Evolutionary conservation across 179 eudicot species (phyloP).

Genomic region (Amaranthus tricolor): DNA sequence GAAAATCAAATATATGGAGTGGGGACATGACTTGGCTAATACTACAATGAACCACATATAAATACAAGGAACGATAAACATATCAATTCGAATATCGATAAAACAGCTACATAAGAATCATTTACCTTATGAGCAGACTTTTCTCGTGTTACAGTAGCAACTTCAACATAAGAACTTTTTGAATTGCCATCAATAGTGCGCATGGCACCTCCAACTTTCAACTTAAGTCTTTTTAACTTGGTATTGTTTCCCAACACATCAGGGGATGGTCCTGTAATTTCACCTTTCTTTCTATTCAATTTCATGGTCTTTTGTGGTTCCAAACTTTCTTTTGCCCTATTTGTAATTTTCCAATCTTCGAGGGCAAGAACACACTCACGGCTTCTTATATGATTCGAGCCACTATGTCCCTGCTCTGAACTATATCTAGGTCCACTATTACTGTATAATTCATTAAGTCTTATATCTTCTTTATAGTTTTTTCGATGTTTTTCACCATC

Average conservation of each 20-base stretch:
- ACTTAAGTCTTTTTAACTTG: constrained; percentile 67
- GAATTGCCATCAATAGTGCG: constrained; percentile 66
- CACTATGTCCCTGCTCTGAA: constrained; percentile 20
- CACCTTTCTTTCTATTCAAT: constrained; percentile 29
- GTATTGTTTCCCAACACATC: constrained; percentile 44
- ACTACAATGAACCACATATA: background rate
- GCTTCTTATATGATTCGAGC: constrained; percentile 29
- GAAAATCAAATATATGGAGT: background rate
- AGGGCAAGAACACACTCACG: constrained; percentile 51
- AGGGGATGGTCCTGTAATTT: constrained; percentile 24
- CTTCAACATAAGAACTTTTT: constrained; percentile 40
- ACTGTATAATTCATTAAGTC: constrained; percentile 38
- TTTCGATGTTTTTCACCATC: constrained; percentile 45
- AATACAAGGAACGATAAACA: background rate
- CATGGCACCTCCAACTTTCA: constrained; percentile 84
- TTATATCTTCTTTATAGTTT: constrained; percentile 42
- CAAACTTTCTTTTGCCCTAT: constrained; percentile 31
- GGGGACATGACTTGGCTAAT: background rate
- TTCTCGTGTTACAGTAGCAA: constrained; percentile 38
- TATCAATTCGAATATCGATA: background rate
- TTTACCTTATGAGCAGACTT: constrained; percentile 47
- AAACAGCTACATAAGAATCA: background rate
- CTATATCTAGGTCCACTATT: constrained; percentile 32
- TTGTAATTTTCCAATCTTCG: constrained; percentile 35
- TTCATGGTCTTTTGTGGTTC: constrained; percentile 40